Evolutionary conservation across 352 stramenopile species (phyloP), one percentile per base, ranked within the genome.

Genomic region (Phytophthora rubi): DNA sequence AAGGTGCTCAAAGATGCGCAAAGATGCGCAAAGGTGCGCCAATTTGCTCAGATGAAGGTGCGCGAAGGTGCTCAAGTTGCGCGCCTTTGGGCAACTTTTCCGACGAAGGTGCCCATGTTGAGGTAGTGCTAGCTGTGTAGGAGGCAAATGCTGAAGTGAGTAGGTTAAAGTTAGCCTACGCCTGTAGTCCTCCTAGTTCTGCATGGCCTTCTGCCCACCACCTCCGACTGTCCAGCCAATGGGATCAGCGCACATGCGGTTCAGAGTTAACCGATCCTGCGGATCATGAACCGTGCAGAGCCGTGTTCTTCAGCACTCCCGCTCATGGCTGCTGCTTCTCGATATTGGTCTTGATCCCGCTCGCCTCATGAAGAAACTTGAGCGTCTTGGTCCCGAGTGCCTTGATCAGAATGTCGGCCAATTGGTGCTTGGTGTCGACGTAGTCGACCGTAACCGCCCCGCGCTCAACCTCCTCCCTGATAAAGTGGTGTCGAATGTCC

Each of bases 281-380:
- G 26, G 26, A 0, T 30, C 26, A 2, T 30, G 26, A 30, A 30
- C 26, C 26, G 26, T 30, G 26, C 26, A 30, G 26, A 30, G 26
- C 33, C 33, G 33, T 42, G 33, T 42, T 13, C 33, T 42, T 55
- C 52, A 69, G 44, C 53, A 69, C 62, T 70, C 63, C 48, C 63
- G 65, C 56, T 65, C 55, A 49, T 13, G 8, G 45, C 15, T 56
- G 52, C 15, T 60, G 39, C 47, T 30, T 3, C 9, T 23, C 35
- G 28, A 9, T 37, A 8, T 57, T 59, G 16, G 18, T n/a, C n/a
- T 52, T 49, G 48, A 65, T 48, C 6, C 35, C 35, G 44, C 28
- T 61, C 33, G 33, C 35, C 7, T 56, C 28, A 12, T 7, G 10
- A 5, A 65, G 39, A 23, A 48, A 66, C 47, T 61, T 33, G 12